These are phyloP conservation scores for Scenedesmus sp. DNA, from an alignment of 163 green algal genomes.

Conservation along the genomic window DNA sequence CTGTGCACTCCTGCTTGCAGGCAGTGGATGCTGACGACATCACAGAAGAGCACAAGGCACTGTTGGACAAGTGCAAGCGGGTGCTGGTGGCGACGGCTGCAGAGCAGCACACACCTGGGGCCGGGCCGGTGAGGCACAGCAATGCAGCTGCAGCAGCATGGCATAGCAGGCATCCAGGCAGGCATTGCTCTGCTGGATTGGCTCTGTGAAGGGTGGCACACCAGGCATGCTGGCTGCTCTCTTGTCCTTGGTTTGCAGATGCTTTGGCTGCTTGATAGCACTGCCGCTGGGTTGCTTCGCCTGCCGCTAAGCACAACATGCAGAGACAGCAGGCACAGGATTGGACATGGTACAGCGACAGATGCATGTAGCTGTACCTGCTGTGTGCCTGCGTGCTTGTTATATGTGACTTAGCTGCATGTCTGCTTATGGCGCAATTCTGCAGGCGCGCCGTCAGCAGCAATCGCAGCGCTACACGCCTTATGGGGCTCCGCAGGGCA, in stretches of 20 bases:
- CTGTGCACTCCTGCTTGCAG: conserved; percentile 22
- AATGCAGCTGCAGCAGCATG: background rate
- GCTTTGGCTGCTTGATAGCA: no score
- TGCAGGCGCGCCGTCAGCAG: conserved; percentile 10
- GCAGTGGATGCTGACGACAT: background rate
- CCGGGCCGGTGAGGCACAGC: background rate
- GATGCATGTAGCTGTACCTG: background rate
- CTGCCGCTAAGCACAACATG: background rate
- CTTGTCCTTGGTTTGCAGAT: no score
- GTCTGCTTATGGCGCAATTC: background rate
- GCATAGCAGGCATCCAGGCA: background rate
- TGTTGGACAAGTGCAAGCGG: background rate
- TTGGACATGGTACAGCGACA: no score
- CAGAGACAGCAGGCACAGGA: background rate
- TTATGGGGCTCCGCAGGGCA: background rate
- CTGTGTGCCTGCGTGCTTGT: background rate
- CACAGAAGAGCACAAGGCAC: conserved; percentile 19
- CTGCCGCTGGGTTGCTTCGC: background rate
- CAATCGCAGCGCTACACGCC: conserved; percentile 15
- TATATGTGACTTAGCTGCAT: background rate
- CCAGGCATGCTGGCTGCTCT: no score
- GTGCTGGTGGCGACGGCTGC: background rate
- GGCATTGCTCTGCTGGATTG: background rate
- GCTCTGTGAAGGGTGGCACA: no score
- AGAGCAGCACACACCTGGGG: background rate